Evolutionary conservation across 805 yeast genomes (phyloP).

Genomic region (Jamesozyma jinghongensis): DNA sequence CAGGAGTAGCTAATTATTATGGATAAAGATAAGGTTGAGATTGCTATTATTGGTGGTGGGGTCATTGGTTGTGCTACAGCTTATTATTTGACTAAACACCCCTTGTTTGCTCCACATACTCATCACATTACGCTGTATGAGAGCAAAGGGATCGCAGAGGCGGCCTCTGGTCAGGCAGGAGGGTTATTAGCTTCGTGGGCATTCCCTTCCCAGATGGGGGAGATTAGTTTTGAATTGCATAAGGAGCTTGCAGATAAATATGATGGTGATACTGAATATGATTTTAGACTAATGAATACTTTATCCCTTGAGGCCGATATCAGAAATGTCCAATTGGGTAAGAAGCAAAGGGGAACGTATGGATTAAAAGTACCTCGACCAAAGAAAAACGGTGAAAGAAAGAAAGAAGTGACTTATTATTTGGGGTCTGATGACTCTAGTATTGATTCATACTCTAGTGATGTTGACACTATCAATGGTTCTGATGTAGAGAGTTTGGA

Average conservation of each 20-base stretch:
- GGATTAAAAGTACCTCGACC: not conserved
- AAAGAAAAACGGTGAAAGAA: not conserved
- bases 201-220: conserved; percentile 89
- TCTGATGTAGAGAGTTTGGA: not conserved
- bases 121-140: conserved; percentile 82
- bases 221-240: conserved; percentile 77
- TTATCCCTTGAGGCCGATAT: conserved; percentile 82
- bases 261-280: conserved; percentile 86
- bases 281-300: conserved; percentile 80
- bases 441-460: not conserved
- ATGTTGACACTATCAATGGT: not conserved
- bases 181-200: conserved; percentile 95
- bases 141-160: conserved; percentile 89
- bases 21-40: conserved; percentile 51
- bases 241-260: conserved; percentile 69
- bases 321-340: conserved; percentile 16
- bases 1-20: too few relatives aligned
- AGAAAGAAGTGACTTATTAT: too few relatives aligned
- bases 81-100: conserved; percentile 76
- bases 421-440: too few relatives aligned
- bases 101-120: conserved; percentile 59
- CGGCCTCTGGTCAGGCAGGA: conserved; percentile 97
- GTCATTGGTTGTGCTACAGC: conserved; percentile 95
- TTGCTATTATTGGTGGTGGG: conserved; percentile 87
- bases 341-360: not conserved